These are phyloP conservation scores for Umbelopsis ramanniana DNA, from an alignment of 192 early-diverging fungal genomes.

Conservation along the genomic window DNA sequence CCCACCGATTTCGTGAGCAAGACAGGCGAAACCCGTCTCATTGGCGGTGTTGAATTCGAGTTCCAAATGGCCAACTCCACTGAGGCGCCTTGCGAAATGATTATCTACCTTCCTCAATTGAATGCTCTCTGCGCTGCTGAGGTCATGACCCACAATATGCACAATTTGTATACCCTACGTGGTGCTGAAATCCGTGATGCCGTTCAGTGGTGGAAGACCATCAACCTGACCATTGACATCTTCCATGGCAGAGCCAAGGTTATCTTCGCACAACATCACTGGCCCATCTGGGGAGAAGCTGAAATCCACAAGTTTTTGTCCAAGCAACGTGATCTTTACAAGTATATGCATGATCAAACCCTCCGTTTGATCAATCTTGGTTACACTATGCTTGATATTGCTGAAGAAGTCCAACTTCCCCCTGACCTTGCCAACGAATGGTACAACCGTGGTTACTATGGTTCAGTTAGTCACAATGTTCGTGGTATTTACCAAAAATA, in stretches of 20 bases:
- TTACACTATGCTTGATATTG: background rate
- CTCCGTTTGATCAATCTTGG: slow-evolving; percentile 5
- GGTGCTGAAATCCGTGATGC: slow-evolving; percentile 18
- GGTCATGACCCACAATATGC: slow-evolving; percentile 20
- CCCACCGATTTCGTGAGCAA: background rate
- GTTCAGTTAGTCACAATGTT: slow-evolving; percentile 2
- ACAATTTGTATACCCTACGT: slow-evolving; percentile 15
- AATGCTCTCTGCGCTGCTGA: slow-evolving; percentile 12
- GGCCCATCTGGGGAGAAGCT: slow-evolving; percentile 1
- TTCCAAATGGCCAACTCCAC: slow-evolving; percentile 18
- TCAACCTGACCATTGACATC: background rate
- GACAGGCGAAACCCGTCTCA: slow-evolving; percentile 4
- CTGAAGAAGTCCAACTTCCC: background rate
- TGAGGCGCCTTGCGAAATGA: slow-evolving; percentile 16
- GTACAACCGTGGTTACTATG: slow-evolving; percentile 9
- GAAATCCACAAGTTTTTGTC: slow-evolving; percentile 12
- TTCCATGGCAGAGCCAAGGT: background rate
- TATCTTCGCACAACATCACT: slow-evolving; percentile 14
- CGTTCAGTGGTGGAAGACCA: slow-evolving; percentile 18
- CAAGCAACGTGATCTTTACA: slow-evolving; percentile 16
- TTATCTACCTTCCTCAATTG: slow-evolving; percentile 2
- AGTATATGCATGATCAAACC: slow-evolving; percentile 16
- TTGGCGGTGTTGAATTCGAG: slow-evolving; percentile 4
- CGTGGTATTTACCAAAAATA: slow-evolving; percentile 18
- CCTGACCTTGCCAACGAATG: background rate